Percentiles rank a stretch among this genome's conserved stretches.
These are phyloP conservation scores for Miscanthus sacchariflorus DNA, from an alignment of 202 grass and related monocot genomes.

Conservation along the genomic window DNA sequence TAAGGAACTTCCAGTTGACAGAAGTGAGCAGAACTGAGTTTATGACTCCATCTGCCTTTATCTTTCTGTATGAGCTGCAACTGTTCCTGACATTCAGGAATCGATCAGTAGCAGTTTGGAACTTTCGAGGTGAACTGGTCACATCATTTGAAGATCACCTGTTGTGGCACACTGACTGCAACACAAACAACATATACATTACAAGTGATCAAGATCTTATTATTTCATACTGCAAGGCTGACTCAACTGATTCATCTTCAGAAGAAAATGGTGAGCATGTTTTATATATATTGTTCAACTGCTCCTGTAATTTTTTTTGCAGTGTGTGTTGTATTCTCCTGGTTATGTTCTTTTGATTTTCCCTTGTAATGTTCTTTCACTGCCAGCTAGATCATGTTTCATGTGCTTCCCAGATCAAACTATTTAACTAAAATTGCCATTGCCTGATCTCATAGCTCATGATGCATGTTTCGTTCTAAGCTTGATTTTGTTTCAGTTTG, in stretches of 20 bases:
- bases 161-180: conserved; percentile 95
- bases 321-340: neutral
- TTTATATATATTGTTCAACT: conserved; percentile 16
- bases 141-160: conserved; percentile 96
- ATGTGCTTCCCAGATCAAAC: neutral
- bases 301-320: conserved; percentile 8
- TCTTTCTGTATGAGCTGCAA: conserved; percentile 90
- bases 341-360: neutral
- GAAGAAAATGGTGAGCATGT: conserved; percentile 64
- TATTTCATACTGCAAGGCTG: conserved; percentile 95
- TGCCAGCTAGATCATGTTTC: neutral
- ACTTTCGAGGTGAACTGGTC: conserved; percentile 91
- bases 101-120: conserved; percentile 89
- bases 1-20: conserved; percentile 76
- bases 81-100: conserved; percentile 87
- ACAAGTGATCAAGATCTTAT: conserved; percentile 97
- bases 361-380: neutral
- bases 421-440: conserved; percentile 14
- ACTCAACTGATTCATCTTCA: conserved; percentile 72
- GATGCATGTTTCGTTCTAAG: neutral
- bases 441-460: neutral
- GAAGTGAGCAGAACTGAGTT: conserved; percentile 92
- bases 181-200: conserved; percentile 97
- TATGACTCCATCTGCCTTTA: conserved; percentile 96
- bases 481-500: neutral